Conservation (phyloP, 169 alveolate genomes). For the Neospora caninum region DNA sequence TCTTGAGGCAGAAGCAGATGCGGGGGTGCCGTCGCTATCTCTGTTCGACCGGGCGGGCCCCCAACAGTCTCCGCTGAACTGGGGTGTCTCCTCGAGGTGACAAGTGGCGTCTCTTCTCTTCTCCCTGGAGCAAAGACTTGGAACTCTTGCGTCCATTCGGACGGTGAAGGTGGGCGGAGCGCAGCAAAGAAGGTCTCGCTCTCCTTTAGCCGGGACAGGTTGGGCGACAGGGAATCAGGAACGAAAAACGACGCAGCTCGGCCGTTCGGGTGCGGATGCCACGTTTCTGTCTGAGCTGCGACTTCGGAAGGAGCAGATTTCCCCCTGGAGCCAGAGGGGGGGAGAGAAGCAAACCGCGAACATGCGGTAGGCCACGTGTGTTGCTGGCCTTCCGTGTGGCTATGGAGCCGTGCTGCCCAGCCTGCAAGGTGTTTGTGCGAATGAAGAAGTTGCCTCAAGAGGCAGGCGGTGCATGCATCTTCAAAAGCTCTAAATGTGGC, state of each 20-base stretch:
- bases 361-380: too few relatives aligned
- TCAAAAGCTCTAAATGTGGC: background rate
- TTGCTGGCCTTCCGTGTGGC: background rate
- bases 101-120: background rate
- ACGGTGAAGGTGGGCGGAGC: background rate
- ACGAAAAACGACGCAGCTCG: background rate
- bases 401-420: background rate
- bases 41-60: background rate
- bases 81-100: too few relatives aligned
- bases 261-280: too few relatives aligned
- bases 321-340: too few relatives aligned
- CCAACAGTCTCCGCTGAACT: too few relatives aligned
- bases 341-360: too few relatives aligned
- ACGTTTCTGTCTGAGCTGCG: too few relatives aligned
- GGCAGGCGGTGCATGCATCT: background rate
- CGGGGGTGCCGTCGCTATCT: slow-evolving; percentile 12
- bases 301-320: too few relatives aligned
- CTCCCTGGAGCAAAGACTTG: background rate
- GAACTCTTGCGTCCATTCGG: background rate
- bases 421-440: background rate
- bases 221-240: background rate
- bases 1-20: slow-evolving; percentile 18
- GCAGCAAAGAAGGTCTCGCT: slow-evolving; percentile 8
- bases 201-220: background rate
- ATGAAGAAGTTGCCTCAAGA: background rate